Evolutionary conservation across 2,329 filamentous ascomycete genomes (phyloP).

Genomic region (Trichophyton simii): DNA sequence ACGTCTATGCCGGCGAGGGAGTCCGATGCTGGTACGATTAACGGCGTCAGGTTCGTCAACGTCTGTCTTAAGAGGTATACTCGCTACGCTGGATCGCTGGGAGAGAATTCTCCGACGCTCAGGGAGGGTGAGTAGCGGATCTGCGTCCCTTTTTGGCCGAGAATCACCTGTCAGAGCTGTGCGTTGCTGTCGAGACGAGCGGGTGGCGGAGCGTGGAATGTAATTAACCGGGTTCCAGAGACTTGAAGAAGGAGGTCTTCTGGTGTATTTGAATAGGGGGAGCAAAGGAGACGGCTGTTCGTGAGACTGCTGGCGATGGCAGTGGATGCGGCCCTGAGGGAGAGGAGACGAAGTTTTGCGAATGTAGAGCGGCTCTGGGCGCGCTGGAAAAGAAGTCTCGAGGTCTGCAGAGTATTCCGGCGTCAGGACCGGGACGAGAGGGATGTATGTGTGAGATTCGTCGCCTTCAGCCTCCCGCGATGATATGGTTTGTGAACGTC

Average conservation of each 20-base stretch:
- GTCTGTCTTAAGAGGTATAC: constrained; percentile 38
- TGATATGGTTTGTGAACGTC: constrained; percentile 21
- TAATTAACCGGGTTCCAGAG: constrained; percentile 52
- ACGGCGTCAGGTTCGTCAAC: constrained; percentile 33
- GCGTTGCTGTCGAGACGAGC: constrained; percentile 25
- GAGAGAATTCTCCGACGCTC: constrained; percentile 43
- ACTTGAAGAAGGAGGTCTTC: constrained; percentile 36
- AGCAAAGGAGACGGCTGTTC: constrained; percentile 1
- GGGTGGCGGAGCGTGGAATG: constrained; percentile 42
- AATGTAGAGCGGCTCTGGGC: constrained; percentile 6
- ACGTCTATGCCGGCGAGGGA: constrained; percentile 34
- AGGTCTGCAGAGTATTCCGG: constrained; percentile 6
- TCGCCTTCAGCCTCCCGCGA: constrained; percentile 29
- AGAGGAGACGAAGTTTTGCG: neutral
- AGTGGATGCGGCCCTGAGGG: neutral
- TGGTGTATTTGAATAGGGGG: neutral
- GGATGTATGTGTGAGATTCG: constrained; percentile 15
- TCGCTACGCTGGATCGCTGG: constrained; percentile 35
- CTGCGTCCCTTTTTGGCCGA: constrained; percentile 30
- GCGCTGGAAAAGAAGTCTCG: constrained; percentile 9
- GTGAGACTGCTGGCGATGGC: neutral
- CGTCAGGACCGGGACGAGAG: constrained; percentile 11
- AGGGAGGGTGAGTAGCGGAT: constrained; percentile 45
- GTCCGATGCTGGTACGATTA: constrained; percentile 40
- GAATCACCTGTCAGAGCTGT: constrained; percentile 20